A percentile compares a stretch with the other conserved stretches of the same genome.
Evolutionary conservation across 116 monocot species (phyloP).

Genomic region (Papilionanthe hybrid): DNA sequence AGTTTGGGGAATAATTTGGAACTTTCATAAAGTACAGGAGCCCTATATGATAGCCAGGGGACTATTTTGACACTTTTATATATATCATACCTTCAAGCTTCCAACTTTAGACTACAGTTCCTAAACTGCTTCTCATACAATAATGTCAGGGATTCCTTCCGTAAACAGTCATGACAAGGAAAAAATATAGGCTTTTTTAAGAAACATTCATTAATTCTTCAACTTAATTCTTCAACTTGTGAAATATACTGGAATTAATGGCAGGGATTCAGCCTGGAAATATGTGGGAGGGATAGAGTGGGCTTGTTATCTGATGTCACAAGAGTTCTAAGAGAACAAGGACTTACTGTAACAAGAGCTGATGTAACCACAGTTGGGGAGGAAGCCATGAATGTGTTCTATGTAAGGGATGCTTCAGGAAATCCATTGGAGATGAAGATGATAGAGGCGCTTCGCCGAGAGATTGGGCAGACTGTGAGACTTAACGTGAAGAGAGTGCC

Average conservation of each 20-base stretch:
- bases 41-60: too few relatives aligned
- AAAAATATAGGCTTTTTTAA: neutral
- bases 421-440: conserved; percentile 55
- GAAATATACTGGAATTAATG: neutral
- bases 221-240: neutral
- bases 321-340: conserved; percentile 75
- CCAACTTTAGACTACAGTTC: neutral
- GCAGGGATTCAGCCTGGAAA: conserved; percentile 74
- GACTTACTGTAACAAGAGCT: conserved; percentile 68
- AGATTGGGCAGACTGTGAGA: conserved; percentile 77
- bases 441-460: conserved; percentile 55
- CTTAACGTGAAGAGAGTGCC: conserved; percentile 72
- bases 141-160: neutral
- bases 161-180: neutral
- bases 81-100: too few relatives aligned
- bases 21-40: too few relatives aligned
- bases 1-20: too few relatives aligned
- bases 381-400: conserved; percentile 72
- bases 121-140: neutral
- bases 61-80: too few relatives aligned
- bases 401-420: conserved; percentile 73
- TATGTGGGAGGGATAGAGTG: conserved; percentile 75
- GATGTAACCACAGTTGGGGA: conserved; percentile 63
- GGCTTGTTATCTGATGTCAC: conserved; percentile 87
- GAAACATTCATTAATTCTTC: neutral